A percentile compares a stretch with the other conserved stretches of the same genome.
phyloP scores from a whole-genome alignment of 2,329 filamentous ascomycete species.

The Chaetoscypha palmicola region DNA sequence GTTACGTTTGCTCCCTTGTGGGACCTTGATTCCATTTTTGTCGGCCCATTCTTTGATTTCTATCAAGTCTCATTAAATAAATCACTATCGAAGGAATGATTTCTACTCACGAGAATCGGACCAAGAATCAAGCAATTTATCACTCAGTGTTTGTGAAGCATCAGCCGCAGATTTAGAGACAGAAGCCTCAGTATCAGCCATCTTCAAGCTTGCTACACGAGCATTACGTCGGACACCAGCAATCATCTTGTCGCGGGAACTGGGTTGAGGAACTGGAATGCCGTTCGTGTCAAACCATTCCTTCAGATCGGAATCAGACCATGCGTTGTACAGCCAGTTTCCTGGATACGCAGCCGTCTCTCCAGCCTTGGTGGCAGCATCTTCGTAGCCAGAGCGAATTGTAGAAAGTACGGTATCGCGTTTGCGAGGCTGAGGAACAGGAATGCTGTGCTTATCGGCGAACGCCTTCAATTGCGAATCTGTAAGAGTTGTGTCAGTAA shows the following conservation, averaged over 20 bases:
- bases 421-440: conserved; percentile 75
- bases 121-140: conserved; percentile 85
- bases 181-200: conserved; percentile 53
- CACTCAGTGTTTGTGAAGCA: conserved; percentile 68
- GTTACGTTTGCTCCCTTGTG: conserved; percentile 81
- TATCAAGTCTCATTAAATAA: conserved; percentile 13
- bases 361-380: conserved; percentile 63
- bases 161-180: conserved; percentile 59
- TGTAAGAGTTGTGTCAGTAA: conserved; percentile 2
- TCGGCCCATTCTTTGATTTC: conserved; percentile 90
- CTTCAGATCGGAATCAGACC: conserved; percentile 85
- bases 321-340: conserved; percentile 86
- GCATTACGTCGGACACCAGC: conserved; percentile 87
- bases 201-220: conserved; percentile 64
- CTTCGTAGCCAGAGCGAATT: conserved; percentile 74
- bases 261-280: conserved; percentile 77
- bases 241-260: conserved; percentile 78
- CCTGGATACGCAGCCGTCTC: conserved; percentile 84
- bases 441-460: conserved; percentile 80
- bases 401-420: conserved; percentile 75
- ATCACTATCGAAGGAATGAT: not conserved
- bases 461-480: conserved; percentile 93
- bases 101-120: conserved; percentile 54
- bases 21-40: conserved; percentile 82
- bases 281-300: conserved; percentile 87